phyloP scores from a whole-genome alignment of 805 yeast species.

The Candida adriatica region DNA sequence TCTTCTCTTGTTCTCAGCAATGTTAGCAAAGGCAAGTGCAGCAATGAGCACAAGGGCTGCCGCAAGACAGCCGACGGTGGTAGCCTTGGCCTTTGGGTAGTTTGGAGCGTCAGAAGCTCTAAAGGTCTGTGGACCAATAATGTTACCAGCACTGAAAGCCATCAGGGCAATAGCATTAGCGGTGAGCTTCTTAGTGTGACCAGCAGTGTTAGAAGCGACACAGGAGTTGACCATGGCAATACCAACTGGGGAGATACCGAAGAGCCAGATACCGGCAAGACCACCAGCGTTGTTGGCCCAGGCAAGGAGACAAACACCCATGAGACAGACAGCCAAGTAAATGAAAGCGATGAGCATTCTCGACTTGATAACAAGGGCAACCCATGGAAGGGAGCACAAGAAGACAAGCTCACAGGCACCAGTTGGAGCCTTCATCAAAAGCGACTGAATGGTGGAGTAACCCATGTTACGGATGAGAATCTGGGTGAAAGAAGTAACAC shows the following conservation, averaged over 20 bases:
- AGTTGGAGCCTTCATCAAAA: conserved; percentile 21
- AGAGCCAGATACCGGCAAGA: conserved; percentile 26
- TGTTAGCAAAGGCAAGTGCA: conserved; percentile 26
- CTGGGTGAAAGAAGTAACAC: conserved; percentile 34
- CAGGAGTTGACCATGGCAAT: conserved; percentile 11
- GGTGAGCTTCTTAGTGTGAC: conserved; percentile 10
- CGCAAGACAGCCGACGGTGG: conserved; percentile 12
- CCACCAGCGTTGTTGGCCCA: conserved; percentile 26
- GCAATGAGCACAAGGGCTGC: conserved; percentile 29
- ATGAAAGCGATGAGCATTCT: conserved; percentile 7
- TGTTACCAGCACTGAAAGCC: conserved; percentile 15
- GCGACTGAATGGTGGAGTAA: conserved; percentile 28
- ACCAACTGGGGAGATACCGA: conserved; percentile 22
- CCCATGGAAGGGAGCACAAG: conserved; percentile 8
- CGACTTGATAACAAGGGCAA: conserved; percentile 1
- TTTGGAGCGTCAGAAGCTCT: conserved; percentile 47
- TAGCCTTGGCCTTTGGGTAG: conserved; percentile 46
- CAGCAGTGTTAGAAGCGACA: conserved; percentile 19
- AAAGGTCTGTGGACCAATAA: conserved; percentile 71
- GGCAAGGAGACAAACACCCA: conserved; percentile 7
- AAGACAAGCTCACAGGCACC: conserved; percentile 35
- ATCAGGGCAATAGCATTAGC: conserved; percentile 9
- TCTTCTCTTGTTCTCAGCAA: conserved; percentile 32
- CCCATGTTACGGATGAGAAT: conserved; percentile 35
- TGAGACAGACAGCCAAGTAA: conserved; percentile 3